Percentiles rank a stretch among this genome's conserved stretches.
Evolutionary conservation across 2,329 filamentous ascomycete genomes (phyloP).

Genomic region (Fusarium euwallaceae): DNA sequence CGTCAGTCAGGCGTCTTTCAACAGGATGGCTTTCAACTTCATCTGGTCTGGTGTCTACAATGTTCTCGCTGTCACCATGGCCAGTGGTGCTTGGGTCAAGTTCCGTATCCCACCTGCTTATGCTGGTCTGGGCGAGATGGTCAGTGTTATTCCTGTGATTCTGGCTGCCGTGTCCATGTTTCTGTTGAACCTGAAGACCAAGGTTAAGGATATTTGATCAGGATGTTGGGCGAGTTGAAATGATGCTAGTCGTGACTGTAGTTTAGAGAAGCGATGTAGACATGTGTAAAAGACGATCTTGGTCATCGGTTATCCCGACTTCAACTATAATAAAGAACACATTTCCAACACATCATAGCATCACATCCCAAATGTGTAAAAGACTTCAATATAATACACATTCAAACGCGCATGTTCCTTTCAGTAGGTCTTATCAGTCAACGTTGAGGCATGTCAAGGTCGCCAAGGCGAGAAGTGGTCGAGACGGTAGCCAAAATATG

Average conservation of each 20-base stretch:
- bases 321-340: too few species aligned
- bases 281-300: too few species aligned
- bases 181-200: background rate
- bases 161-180: background rate
- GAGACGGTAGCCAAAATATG: too few species aligned
- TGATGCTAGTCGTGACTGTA: too few species aligned
- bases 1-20: slow-evolving; percentile 53
- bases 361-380: too few species aligned
- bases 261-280: too few species aligned
- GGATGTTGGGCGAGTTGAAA: too few species aligned
- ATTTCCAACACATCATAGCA: too few species aligned
- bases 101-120: slow-evolving; percentile 50
- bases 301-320: too few species aligned
- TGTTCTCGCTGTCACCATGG: slow-evolving; percentile 69
- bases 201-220: background rate
- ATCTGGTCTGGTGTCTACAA: slow-evolving; percentile 72
- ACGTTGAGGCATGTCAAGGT: background rate
- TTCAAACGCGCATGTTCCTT: too few species aligned
- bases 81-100: slow-evolving; percentile 68
- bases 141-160: background rate
- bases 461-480: background rate
- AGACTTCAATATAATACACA: too few species aligned
- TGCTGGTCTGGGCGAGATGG: slow-evolving; percentile 1
- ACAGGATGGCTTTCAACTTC: slow-evolving; percentile 63
- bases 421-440: background rate